Conservation (phyloP, 1,139 yeast genomes). For the Debaryomyces singareniensis region DNA sequence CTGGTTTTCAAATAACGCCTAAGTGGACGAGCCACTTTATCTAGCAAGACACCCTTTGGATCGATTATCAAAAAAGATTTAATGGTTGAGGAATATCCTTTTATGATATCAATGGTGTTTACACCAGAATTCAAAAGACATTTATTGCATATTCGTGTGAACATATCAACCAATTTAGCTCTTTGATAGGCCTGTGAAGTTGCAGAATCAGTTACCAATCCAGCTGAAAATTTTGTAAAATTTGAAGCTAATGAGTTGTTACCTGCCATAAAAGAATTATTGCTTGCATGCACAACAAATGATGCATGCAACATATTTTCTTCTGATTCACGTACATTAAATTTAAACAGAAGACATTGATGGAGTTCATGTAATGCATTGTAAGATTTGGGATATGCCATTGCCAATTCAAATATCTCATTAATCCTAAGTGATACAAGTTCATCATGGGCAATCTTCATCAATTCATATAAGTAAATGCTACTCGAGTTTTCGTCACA, state of each 20-base stretch:
- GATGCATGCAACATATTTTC: constrained; percentile 2
- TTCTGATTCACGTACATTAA: constrained; percentile 2
- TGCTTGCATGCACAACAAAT: constrained; percentile 1
- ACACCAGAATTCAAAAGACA: constrained; percentile 75
- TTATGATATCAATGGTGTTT: constrained; percentile 68
- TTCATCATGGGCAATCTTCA: constrained; percentile 38
- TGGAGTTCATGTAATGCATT: constrained; percentile 62
- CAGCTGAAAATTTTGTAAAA: constrained; percentile 12
- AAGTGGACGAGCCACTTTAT: constrained; percentile 71
- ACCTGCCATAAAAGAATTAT: constrained; percentile 5
- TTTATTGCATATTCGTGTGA: constrained; percentile 43
- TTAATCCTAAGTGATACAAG: constrained; percentile 46
- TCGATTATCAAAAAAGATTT: constrained; percentile 72
- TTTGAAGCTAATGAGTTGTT: constrained; percentile 4
- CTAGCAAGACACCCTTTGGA: constrained; percentile 79
- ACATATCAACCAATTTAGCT: constrained; percentile 46
- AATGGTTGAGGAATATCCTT: constrained; percentile 66
- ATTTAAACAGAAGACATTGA: constrained; percentile 32
- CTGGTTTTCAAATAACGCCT: constrained; percentile 62
- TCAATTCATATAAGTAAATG: constrained; percentile 21
- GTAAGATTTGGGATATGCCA: constrained; percentile 51
- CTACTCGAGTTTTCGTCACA: constrained; percentile 10
- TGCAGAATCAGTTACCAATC: constrained; percentile 11
- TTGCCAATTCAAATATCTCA: constrained; percentile 63
- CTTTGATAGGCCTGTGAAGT: constrained; percentile 37